Conservation (phyloP, 192 early-diverging fungal species). For the Podila minutissima region DNA sequence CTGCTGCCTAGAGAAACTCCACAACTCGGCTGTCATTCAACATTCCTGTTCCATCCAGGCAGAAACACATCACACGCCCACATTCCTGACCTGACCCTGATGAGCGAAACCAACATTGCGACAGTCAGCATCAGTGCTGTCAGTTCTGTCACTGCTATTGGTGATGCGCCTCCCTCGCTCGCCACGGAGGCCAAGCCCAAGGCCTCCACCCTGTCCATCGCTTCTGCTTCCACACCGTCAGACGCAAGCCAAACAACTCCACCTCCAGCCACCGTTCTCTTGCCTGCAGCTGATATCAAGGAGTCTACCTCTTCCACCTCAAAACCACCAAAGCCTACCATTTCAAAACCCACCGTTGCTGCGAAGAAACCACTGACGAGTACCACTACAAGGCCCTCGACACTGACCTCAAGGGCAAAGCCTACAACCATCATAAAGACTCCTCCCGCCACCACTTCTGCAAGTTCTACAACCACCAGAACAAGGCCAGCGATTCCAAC, state of each 20-base stretch:
- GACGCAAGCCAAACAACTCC: not conserved
- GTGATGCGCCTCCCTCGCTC: constrained; percentile 8
- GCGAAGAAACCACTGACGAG: constrained; percentile 19
- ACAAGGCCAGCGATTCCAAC: constrained; percentile 27
- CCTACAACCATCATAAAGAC: constrained; percentile 21
- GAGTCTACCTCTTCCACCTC: not conserved
- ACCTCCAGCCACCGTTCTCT: constrained; percentile 6
- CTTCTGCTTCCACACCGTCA: not conserved
- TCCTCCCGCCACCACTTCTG: not conserved
- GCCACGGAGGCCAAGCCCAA: not conserved
- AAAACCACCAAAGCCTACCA: constrained; percentile 8
- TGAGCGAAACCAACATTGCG: constrained; percentile 3
- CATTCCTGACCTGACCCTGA: not conserved
- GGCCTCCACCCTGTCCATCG: constrained; percentile 1
- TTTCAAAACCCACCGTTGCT: not conserved
- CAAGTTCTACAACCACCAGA: constrained; percentile 1
- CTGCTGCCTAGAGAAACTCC: not conserved
- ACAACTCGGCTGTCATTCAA: not conserved
- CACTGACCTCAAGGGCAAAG: not conserved
- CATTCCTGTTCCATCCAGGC: constrained; percentile 5
- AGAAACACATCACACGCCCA: not conserved
- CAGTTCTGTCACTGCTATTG: constrained; percentile 8
- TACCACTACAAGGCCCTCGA: not conserved
- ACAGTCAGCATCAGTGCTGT: constrained; percentile 31
- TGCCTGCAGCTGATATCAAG: constrained; percentile 44